Evolutionary conservation across 2,329 filamentous ascomycete genomes (phyloP), one percentile per base, ranked within the genome.

Genomic region (Cladophialophora psammophila): DNA sequence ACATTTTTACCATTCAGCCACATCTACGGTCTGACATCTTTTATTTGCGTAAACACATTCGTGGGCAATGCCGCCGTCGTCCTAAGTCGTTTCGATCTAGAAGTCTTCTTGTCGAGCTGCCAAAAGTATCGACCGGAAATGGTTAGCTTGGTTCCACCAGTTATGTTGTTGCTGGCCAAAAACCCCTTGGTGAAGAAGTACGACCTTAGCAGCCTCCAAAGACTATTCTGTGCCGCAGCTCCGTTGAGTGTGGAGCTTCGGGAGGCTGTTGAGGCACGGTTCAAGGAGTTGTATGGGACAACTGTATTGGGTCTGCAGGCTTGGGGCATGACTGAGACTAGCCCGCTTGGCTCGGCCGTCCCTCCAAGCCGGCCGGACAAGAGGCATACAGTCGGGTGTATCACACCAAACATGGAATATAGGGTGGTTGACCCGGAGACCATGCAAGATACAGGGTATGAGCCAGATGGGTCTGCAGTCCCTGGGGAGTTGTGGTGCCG

Each of bases 241-340:
- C 91, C 92, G 0, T 78, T 92, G 6, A 80, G 82, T 13, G 75
- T 74, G 12, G 86, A 90, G 69, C 80, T 87, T 5, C 82, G 81
- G 64, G 80, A 83, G 10, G 87, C 90, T 69, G 85, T 88, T 9
- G 84, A 68, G 20, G 54, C 55, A 20, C 42, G 68, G 7, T 68
- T 70, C 56, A 58, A 90, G 75, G 83, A 80, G 66, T 74, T 88
- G 64, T 88, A 88, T 82, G 74, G 71, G 1, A 66, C 60, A 10
- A 64, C 38, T 2, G 3, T 70, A 8, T 35, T 63, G 9, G 64
- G 65, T 5, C 56, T 67, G 74, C 92, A 94, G 77, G 92, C 91
- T 3, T 96, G 91, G 90, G 93, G 93, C 6, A 94, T 96, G 92
- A 95, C 92, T 0, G 92, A 95, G 63, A 70, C 65, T 3, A 70